Evolutionary conservation across 2,329 filamentous ascomycete genomes (phyloP).

Genomic region (Myriosclerotinia duriaeana): DNA sequence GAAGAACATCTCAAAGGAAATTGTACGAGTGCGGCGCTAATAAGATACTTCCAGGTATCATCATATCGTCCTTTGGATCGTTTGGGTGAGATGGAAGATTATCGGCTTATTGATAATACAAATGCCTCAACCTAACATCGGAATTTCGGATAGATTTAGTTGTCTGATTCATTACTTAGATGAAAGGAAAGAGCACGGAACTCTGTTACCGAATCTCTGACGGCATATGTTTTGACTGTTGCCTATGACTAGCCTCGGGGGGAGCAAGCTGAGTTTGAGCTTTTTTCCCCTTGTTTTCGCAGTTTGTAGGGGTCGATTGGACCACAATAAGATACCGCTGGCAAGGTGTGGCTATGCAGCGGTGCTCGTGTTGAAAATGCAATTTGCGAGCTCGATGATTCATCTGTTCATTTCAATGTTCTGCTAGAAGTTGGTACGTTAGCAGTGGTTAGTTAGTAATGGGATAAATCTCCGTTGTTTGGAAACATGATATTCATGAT

Average conservation of each 20-base stretch:
- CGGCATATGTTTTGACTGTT: not conserved
- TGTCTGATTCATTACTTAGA: not conserved
- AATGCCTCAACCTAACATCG: not conserved
- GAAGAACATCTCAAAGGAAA: not conserved
- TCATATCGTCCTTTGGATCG: not conserved
- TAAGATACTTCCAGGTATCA: not conserved
- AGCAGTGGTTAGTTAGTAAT: no score
- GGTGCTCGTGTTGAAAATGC: not conserved
- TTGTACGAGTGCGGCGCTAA: not conserved
- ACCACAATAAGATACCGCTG: not conserved
- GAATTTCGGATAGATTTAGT: not conserved
- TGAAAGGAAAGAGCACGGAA: not conserved
- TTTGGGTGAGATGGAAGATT: not conserved
- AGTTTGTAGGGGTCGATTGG: not conserved
- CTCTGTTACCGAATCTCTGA: not conserved
- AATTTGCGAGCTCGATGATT: not conserved
- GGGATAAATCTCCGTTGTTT: not conserved
- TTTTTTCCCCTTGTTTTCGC: not conserved
- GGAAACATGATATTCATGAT: not conserved
- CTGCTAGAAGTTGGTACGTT: not conserved
- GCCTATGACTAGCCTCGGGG: not conserved
- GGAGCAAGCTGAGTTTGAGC: not conserved
- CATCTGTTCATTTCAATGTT: not conserved
- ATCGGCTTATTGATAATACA: not conserved
- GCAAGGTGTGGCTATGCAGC: not conserved